Conservation (phyloP, 352 stramenopile genomes). For the Phytophthora nicotianae region DNA sequence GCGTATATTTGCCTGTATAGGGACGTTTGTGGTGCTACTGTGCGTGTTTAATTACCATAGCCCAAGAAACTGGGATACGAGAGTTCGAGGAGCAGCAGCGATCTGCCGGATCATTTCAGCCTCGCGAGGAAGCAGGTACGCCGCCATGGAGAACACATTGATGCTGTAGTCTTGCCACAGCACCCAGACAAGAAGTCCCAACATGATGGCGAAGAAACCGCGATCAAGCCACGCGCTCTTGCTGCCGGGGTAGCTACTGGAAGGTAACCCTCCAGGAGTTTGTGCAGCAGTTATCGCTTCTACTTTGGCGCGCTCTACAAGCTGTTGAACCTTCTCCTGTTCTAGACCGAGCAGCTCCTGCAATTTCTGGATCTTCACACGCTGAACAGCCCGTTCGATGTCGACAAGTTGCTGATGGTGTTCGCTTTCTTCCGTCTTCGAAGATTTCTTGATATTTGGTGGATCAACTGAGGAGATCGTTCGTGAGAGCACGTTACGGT, state of each 20-base stretch:
- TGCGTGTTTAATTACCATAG: constrained; percentile 25
- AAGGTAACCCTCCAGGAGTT: background rate
- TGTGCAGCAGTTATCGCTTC: constrained; percentile 32
- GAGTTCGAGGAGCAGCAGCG: constrained; percentile 6
- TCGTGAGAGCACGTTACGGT: background rate
- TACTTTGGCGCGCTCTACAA: constrained; percentile 45
- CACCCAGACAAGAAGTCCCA: constrained; percentile 47
- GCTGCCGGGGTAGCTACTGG: constrained; percentile 9
- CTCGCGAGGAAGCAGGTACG: constrained; percentile 55
- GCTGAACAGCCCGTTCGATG: constrained; percentile 35
- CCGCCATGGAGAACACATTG: constrained; percentile 47
- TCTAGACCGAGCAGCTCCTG: constrained; percentile 62
- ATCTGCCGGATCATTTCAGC: constrained; percentile 47
- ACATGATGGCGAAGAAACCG: constrained; percentile 43
- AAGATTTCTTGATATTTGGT: background rate
- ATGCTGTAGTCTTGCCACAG: constrained; percentile 63
- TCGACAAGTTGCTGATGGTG: constrained; percentile 27
- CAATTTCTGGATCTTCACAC: constrained; percentile 57
- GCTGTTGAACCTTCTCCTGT: constrained; percentile 44
- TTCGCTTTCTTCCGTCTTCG: background rate
- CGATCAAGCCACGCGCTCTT: constrained; percentile 55
- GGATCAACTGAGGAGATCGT: background rate
- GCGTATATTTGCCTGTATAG: constrained; percentile 5
- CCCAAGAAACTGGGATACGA: constrained; percentile 8
- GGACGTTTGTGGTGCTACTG: constrained; percentile 1